Evolutionary conservation across 768 basidiomycete species (phyloP), one percentile per base, ranked within the genome.

Genomic region (Dentipellis sp.): DNA sequence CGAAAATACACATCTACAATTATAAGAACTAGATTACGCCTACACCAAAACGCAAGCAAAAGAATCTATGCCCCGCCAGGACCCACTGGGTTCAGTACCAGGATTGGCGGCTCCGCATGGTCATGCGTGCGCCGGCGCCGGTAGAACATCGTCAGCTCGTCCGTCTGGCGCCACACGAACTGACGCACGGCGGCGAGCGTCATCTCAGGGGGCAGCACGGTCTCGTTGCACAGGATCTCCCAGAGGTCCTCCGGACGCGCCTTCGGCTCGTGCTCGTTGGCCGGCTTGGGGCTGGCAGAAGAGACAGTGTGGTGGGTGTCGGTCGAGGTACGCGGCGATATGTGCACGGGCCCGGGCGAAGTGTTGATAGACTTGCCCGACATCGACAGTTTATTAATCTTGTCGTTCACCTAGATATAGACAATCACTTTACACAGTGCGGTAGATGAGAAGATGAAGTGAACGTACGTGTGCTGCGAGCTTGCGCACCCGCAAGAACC

Each of bases 131-230:
- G 51, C 52, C 42, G 70, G 36, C 68, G 65, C n/a, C 91, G 79
- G 67, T 93, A 93, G 67, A 88, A 75, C 82, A 93, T 81, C 54
- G 77, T 78, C 55, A 93, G 70, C 68, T 92, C 91, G 6, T 75
- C 74, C 16, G 78, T 71, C 61, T 87, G 85, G 63, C 81, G 83
- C 92, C 91, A 97, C 19, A 93, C 80, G 63, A 82, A 97, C 68
- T 94, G 92, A 58, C 91, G 83, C 56, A 94, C 86, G 16, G 88
- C 88, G 4, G 90, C 94, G 37, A 99, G 77, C 5, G 90, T 94
- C 84, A 95, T 93, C 60, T 85, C 83, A 23, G 88, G 74, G 21
- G 94, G 88, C 36, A 98, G 75, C 14, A 89, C 73, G n/a, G 78
- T 74, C 59, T 91, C 88, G 62, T 91, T 91, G 70, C 94, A 97